phyloP scores from a whole-genome alignment of 2,329 filamentous ascomycete species.

The Aspergillus sp. region DNA sequence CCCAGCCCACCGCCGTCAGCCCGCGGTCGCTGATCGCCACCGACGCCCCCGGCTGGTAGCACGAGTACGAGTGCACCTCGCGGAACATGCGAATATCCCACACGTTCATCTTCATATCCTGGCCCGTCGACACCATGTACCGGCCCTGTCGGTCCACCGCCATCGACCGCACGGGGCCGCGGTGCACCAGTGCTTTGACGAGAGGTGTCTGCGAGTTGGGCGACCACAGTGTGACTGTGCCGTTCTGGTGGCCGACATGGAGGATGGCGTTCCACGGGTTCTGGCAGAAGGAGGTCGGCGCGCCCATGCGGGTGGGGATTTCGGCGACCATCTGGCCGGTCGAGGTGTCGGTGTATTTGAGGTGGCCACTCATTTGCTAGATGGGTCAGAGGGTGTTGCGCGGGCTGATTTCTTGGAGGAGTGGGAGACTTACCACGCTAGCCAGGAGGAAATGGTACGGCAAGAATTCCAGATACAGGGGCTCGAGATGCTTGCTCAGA shows the following conservation, averaged over 20 bases:
- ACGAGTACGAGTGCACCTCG: constrained; percentile 86
- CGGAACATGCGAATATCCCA: constrained; percentile 96
- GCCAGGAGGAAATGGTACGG: constrained; percentile 94
- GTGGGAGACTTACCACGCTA: constrained; percentile 63
- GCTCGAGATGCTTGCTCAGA: constrained; percentile 84
- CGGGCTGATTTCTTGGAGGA: neutral
- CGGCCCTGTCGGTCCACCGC: constrained; percentile 84
- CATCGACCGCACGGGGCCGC: constrained; percentile 80
- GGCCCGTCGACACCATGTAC: constrained; percentile 93
- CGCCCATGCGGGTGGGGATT: constrained; percentile 77
- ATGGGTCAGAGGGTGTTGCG: neutral
- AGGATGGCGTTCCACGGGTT: constrained; percentile 92
- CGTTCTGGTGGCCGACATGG: constrained; percentile 92
- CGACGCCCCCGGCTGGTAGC: constrained; percentile 75
- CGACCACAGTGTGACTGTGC: constrained; percentile 91
- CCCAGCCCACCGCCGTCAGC: constrained; percentile 85
- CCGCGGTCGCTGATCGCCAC: constrained; percentile 86
- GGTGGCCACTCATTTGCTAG: constrained; percentile 72
- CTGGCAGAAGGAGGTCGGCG: constrained; percentile 77
- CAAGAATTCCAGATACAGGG: constrained; percentile 90
- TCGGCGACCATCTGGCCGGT: constrained; percentile 87
- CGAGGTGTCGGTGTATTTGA: constrained; percentile 94
- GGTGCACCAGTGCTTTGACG: constrained; percentile 87
- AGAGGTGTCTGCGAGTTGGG: constrained; percentile 83
- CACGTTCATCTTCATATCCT: constrained; percentile 87